Percentiles rank a stretch among this genome's conserved stretches.
These are phyloP conservation scores for Magnusiomyces clavatus DNA, from an alignment of 1,139 yeast species.

Conservation along the genomic window DNA sequence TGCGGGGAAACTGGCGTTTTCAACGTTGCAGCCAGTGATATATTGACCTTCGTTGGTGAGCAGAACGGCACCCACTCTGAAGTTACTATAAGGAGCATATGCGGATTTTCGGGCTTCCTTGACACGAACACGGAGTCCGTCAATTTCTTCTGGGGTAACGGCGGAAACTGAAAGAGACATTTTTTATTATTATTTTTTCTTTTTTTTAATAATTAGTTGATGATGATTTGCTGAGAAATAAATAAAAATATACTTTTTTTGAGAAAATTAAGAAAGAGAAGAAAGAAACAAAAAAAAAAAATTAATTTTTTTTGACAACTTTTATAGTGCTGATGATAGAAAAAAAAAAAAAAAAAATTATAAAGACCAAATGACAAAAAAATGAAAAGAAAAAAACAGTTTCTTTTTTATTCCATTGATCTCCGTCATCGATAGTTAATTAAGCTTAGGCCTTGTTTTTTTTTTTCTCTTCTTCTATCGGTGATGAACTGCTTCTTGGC, in stretches of 20 bases:
- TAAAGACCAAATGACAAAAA: no score
- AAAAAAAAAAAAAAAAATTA: slow-evolving; percentile 1
- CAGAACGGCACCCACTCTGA: slow-evolving; percentile 78
- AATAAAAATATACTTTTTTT: not conserved
- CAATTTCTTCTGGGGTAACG: slow-evolving; percentile 20
- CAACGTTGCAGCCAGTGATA: slow-evolving; percentile 77
- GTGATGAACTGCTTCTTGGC: no score
- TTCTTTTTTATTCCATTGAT: no score
- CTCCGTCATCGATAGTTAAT: no score
- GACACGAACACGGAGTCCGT: not conserved
- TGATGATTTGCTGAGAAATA: no score
- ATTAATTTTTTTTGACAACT: no score
- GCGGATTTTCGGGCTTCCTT: slow-evolving; percentile 35
- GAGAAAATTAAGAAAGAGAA: not conserved
- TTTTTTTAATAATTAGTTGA: no score
- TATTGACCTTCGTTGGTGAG: slow-evolving; percentile 39
- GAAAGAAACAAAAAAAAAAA: not conserved
- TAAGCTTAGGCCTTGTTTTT: no score
- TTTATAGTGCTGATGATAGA: not conserved
- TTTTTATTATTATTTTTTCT: no score
- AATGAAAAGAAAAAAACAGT: no score
- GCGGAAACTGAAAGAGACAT: not conserved
- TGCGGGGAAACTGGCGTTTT: slow-evolving; percentile 87
- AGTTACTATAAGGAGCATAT: slow-evolving; percentile 78
- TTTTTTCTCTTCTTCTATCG: no score